Percentiles rank a stretch among this genome's conserved stretches.
Evolutionary conservation across 2,329 filamentous ascomycete genomes (phyloP).

Genomic region (Ophiosphaerella herpotricha): DNA sequence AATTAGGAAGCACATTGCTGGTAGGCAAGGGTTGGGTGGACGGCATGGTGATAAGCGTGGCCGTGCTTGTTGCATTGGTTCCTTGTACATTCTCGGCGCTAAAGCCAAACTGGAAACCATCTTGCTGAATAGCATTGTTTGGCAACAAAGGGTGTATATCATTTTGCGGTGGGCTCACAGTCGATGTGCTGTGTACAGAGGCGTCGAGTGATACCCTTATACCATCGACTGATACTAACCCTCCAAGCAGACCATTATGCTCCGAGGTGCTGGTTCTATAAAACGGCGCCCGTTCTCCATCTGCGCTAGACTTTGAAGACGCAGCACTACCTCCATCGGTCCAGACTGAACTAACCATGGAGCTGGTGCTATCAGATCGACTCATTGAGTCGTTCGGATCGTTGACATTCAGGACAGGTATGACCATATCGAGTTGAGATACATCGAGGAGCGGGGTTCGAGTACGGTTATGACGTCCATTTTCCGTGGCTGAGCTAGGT

Average conservation of each 20-base stretch:
- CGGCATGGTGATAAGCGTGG: slow-evolving; percentile 12
- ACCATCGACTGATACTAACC: slow-evolving; percentile 29
- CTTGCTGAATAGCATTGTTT: slow-evolving; percentile 1
- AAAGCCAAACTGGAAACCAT: slow-evolving; percentile 13
- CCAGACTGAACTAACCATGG: slow-evolving; percentile 32
- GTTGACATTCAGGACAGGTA: background rate
- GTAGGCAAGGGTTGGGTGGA: slow-evolving; percentile 8
- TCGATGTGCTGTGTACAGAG: slow-evolving; percentile 8
- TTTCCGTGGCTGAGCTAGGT: background rate
- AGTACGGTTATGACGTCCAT: slow-evolving; percentile 6
- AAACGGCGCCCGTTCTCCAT: slow-evolving; percentile 11
- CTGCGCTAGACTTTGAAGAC: slow-evolving; percentile 37
- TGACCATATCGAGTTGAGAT: slow-evolving; percentile 21
- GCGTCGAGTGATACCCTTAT: slow-evolving; percentile 7
- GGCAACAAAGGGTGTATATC: slow-evolving; percentile 16
- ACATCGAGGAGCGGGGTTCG: slow-evolving; percentile 32
- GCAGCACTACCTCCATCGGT: slow-evolving; percentile 33
- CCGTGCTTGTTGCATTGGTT: slow-evolving; percentile 14
- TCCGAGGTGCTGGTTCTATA: slow-evolving; percentile 23
- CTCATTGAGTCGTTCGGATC: slow-evolving; percentile 13
- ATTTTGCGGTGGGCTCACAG: slow-evolving; percentile 7
- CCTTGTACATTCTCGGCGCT: background rate
- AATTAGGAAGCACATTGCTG: background rate
- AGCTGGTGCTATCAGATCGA: slow-evolving; percentile 36
- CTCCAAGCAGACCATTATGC: slow-evolving; percentile 33